Conservation (phyloP, 1,139 yeast genomes). For the Debaryomyces sp. region DNA sequence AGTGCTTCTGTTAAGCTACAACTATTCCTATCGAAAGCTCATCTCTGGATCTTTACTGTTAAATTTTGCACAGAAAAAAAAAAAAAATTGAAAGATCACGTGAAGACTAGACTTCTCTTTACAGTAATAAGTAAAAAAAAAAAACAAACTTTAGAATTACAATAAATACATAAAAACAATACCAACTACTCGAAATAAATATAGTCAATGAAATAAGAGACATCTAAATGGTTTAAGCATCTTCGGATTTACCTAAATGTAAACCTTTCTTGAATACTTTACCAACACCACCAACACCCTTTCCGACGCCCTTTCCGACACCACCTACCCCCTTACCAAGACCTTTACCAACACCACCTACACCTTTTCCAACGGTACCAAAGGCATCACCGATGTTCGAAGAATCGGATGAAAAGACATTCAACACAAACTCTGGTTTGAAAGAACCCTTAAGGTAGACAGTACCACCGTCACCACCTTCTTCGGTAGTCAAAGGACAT, state of each 20-base stretch:
- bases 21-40: constrained; percentile 5
- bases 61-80: constrained; percentile 6
- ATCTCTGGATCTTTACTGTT: constrained; percentile 6
- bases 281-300: constrained; percentile 30
- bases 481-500: constrained; percentile 57
- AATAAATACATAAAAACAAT: constrained; percentile 1
- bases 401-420: constrained; percentile 38
- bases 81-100: constrained; percentile 8
- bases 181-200: constrained; percentile 4
- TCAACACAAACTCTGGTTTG: constrained; percentile 67
- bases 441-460: constrained; percentile 62
- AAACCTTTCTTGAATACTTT: constrained; percentile 44
- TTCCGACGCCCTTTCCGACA: constrained; percentile 43
- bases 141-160: no score
- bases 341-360: constrained; percentile 40
- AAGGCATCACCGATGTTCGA: constrained; percentile 49
- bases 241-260: constrained; percentile 26
- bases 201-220: background rate
- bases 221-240: background rate
- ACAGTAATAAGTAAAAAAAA: constrained; percentile 1
- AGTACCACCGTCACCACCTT: constrained; percentile 64
- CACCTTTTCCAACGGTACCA: constrained; percentile 43
- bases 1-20: constrained; percentile 5
- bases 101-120: constrained; percentile 3
- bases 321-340: constrained; percentile 36